Evolutionary conservation across 768 basidiomycete species (phyloP).

Genomic region (Tylopilus subfusipes): DNA sequence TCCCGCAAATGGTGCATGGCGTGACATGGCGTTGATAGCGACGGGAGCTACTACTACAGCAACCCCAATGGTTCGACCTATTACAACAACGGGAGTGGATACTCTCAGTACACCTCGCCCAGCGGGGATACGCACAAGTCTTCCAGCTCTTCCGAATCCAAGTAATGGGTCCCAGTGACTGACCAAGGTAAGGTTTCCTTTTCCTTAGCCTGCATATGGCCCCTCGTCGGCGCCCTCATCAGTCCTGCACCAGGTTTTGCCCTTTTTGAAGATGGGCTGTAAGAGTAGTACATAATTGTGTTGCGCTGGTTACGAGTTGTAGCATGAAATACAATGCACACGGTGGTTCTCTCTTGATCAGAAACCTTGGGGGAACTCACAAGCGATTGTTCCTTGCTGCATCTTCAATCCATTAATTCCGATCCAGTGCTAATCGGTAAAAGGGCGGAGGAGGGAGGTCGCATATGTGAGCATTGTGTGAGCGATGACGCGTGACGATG

Average conservation of each 20-base stretch:
- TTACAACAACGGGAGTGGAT: constrained; percentile 49
- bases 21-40: constrained; percentile 22
- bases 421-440: no score
- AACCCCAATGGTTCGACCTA: constrained; percentile 62
- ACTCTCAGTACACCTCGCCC: constrained; percentile 50
- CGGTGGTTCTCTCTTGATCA: no score
- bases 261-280: neutral
- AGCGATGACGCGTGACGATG: no score
- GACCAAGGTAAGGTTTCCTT: neutral
- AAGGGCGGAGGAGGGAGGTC: no score
- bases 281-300: neutral
- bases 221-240: neutral
- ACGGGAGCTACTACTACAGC: constrained; percentile 62
- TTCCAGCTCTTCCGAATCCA: constrained; percentile 15
- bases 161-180: constrained; percentile 6
- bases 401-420: no score
- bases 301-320: neutral
- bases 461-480: no score
- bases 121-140: constrained; percentile 33
- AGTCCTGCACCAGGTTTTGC: neutral
- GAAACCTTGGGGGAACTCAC: no score
- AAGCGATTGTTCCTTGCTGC: no score
- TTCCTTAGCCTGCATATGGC: neutral
- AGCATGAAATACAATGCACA: neutral
- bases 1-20: neutral